These are phyloP conservation scores for Candida freyschussii DNA, from an alignment of 1,139 yeast species.

Conservation along the genomic window DNA sequence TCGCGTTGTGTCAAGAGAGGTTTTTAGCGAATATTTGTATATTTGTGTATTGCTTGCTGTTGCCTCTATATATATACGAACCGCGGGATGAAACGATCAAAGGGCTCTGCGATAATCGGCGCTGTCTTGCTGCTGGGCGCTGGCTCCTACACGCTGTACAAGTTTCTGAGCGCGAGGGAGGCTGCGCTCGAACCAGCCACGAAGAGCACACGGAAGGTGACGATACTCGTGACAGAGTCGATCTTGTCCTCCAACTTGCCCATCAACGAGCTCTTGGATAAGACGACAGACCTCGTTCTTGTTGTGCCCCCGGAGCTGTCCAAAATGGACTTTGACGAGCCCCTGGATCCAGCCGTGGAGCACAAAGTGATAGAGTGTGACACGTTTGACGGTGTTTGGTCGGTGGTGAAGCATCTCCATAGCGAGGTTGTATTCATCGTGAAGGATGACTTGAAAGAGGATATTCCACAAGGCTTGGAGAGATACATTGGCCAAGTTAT, in stretches of 20 bases:
- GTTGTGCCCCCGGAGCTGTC: slow-evolving; percentile 30
- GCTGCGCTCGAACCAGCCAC: not conserved
- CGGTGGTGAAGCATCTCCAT: slow-evolving; percentile 36
- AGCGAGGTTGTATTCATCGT: slow-evolving; percentile 31
- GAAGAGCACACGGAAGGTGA: slow-evolving; percentile 19
- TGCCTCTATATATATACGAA: too few species aligned
- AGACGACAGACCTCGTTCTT: slow-evolving; percentile 24
- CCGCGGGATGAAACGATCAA: too few species aligned
- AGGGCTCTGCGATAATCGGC: too few species aligned
- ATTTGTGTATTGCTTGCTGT: too few species aligned
- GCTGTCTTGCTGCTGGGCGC: slow-evolving; percentile 11
- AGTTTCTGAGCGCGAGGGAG: slow-evolving; percentile 1
- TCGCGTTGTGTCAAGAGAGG: too few species aligned
- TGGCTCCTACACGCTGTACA: slow-evolving; percentile 11
- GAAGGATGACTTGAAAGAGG: slow-evolving; percentile 27
- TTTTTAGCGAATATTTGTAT: too few species aligned
- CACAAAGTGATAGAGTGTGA: slow-evolving; percentile 35
- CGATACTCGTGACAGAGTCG: slow-evolving; percentile 25
- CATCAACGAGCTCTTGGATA: slow-evolving; percentile 20
- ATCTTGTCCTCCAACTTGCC: slow-evolving; percentile 25
- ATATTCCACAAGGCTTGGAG: slow-evolving; percentile 28
- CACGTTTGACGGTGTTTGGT: slow-evolving; percentile 37
- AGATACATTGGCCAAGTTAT: slow-evolving; percentile 27
- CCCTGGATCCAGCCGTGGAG: slow-evolving; percentile 22
- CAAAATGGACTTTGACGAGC: slow-evolving; percentile 23